Evolutionary conservation across 78 protist genomes (phyloP), one percentile per base, ranked within the genome.

Genomic region (Cavenderia fasciculata): DNA sequence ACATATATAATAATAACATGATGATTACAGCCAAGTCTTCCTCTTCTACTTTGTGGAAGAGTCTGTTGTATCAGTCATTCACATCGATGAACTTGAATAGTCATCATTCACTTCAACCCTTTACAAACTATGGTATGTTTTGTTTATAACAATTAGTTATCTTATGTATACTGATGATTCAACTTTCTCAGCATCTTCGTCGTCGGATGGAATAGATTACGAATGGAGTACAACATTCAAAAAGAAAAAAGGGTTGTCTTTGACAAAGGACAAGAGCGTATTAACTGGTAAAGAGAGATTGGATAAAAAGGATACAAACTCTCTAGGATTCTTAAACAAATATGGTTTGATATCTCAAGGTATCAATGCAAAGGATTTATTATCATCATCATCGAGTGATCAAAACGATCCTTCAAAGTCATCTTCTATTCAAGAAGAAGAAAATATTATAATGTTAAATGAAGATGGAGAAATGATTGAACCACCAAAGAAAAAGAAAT

Each of bases 261-360:
- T 6, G 5, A 61, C 18, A 31, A 61, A 61, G 69, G 31, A 61
- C 6, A 61, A 19, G 36, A 61, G 69, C 31, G 36, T 61, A 61
- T 40, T 61, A 6, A 61, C 69, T 61, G 69, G 69, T 31, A 18
- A 61, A 61, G 69, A 61, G 36, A 27, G 69, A 27, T 4, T 12
- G 23, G 31, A 5, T 31, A 34, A 61, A 23, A 61, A 31, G 5
- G 59, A 52, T 7, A 61, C 36, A 31, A 40, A 33, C 6, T 4
- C n/a, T 61, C 36, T 61, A 7, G 5, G 21, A 27, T 16, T 61
- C 5, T 31, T 61, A 7, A 61, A 61, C 36, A 61, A 31, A 16
- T 31, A 18, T 61, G 69, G 69, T 31, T 34, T 61, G 10, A 31
- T 61, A 61, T 2, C n/a, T 18, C n/a, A 61, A 34, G 69, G 69